These are phyloP conservation scores for Phaeodactylum tricornutum DNA, from an alignment of 108 stramenopile species.

Conservation along the genomic window DNA sequence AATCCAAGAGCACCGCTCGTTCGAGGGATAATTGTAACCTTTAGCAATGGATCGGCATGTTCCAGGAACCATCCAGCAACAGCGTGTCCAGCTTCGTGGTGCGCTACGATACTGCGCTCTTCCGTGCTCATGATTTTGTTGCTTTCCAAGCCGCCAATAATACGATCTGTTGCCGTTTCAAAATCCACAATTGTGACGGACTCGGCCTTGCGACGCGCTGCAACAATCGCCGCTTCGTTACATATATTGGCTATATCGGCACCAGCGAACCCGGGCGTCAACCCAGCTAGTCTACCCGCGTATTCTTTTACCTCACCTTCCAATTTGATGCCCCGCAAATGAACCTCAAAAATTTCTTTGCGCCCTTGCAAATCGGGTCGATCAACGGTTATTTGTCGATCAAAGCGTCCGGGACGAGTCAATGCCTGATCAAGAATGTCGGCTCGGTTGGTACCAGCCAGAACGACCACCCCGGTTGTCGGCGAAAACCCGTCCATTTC, in stretches of 20 bases:
- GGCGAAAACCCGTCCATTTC: constrained; percentile 89
- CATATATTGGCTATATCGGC: constrained; percentile 87
- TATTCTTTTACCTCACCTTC: constrained; percentile 28
- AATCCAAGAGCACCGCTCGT: constrained; percentile 78
- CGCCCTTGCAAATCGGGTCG: constrained; percentile 80
- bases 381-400: constrained; percentile 83
- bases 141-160: constrained; percentile 83
- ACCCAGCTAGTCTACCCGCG: constrained; percentile 50
- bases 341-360: constrained; percentile 73
- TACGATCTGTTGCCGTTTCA: constrained; percentile 90
- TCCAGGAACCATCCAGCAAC: constrained; percentile 69
- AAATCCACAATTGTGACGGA: constrained; percentile 65
- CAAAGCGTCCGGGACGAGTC: constrained; percentile 89
- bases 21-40: constrained; percentile 90
- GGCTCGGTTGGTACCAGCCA: constrained; percentile 90
- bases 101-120: constrained; percentile 64
- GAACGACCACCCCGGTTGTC: constrained; percentile 72
- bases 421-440: constrained; percentile 89
- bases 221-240: constrained; percentile 89
- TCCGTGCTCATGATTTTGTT: constrained; percentile 57
- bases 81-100: constrained; percentile 89
- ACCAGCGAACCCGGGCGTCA: constrained; percentile 88
- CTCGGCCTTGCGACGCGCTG: constrained; percentile 47
- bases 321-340: constrained; percentile 64
- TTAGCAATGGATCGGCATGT: constrained; percentile 77